A percentile compares a stretch with the other conserved stretches of the same genome.
Evolutionary conservation across 2,329 filamentous ascomycete species (phyloP).

Genomic region (Chaetoscypha palmicola): DNA sequence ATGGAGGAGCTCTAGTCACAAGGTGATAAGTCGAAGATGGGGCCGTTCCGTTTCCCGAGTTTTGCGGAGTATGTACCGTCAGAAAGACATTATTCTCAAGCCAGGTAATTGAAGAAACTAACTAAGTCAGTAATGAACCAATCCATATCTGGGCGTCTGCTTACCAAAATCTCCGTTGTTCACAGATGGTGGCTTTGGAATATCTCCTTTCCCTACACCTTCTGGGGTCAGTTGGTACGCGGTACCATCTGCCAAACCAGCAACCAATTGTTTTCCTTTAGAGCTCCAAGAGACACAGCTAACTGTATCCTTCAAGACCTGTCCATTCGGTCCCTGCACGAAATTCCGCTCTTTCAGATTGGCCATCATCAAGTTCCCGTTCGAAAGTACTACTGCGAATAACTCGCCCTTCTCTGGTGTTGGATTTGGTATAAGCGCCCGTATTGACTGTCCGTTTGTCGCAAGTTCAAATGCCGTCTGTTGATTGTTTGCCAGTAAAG

Average conservation of each 20-base stretch:
- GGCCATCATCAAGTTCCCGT: constrained; percentile 77
- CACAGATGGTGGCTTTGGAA: constrained; percentile 68
- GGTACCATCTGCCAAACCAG: constrained; percentile 74
- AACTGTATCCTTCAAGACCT: constrained; percentile 64
- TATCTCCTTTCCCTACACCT: constrained; percentile 67
- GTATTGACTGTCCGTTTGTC: constrained; percentile 68
- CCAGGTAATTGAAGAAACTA: constrained; percentile 79
- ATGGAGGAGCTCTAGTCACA: constrained; percentile 55
- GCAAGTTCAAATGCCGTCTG: constrained; percentile 67
- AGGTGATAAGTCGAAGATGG: constrained; percentile 70
- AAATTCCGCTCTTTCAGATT: constrained; percentile 65
- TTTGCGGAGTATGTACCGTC: constrained; percentile 65
- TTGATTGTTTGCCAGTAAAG: constrained; percentile 57
- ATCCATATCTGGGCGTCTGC: constrained; percentile 24
- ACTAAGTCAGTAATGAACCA: constrained; percentile 16
- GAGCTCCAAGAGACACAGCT: constrained; percentile 87
- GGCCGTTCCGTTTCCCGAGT: constrained; percentile 43
- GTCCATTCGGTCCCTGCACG: constrained; percentile 51
- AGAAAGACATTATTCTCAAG: constrained; percentile 83
- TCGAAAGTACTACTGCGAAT: constrained; percentile 71
- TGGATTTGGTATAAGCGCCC: constrained; percentile 75
- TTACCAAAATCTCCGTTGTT: constrained; percentile 59
- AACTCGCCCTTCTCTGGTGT: constrained; percentile 63
- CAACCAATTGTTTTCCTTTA: constrained; percentile 86
- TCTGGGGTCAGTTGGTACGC: constrained; percentile 78